Evolutionary conservation across 164 flowering plant genomes (phyloP).

Genomic region (Umbilicus rupestris): DNA sequence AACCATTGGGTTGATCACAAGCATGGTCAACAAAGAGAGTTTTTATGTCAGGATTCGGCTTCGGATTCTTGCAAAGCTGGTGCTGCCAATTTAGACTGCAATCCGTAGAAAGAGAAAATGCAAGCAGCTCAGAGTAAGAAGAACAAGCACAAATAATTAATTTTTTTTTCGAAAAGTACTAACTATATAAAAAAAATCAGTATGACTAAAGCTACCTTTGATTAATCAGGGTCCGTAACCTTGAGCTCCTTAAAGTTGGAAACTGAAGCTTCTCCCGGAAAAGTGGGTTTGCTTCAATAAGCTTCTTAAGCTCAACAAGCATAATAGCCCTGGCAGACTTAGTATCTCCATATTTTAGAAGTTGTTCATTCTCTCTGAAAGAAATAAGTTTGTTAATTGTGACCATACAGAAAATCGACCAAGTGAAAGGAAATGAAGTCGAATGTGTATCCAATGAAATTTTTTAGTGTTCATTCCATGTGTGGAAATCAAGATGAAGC

Average conservation of each 20-base stretch:
- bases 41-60: constrained; percentile 33
- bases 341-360: constrained; percentile 35
- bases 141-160: background rate
- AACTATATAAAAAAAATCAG: background rate
- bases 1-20: constrained; percentile 33
- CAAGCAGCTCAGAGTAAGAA: background rate
- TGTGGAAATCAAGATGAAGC: background rate
- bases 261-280: constrained; percentile 41
- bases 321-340: constrained; percentile 33
- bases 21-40: constrained; percentile 37
- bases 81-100: constrained; percentile 47
- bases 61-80: constrained; percentile 40
- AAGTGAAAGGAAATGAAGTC: background rate
- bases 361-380: constrained; percentile 31
- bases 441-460: background rate
- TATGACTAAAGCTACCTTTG: constrained; percentile 22
- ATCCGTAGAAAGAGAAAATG: background rate
- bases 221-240: constrained; percentile 33
- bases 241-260: constrained; percentile 30
- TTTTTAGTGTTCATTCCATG: background rate
- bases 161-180: background rate
- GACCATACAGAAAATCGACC: background rate
- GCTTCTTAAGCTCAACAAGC: constrained; percentile 31
- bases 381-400: background rate
- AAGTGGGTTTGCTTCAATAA: constrained; percentile 36